Evolutionary conservation across 192 early-diverging fungal species (phyloP).

Genomic region (Haplosporangium gracile): DNA sequence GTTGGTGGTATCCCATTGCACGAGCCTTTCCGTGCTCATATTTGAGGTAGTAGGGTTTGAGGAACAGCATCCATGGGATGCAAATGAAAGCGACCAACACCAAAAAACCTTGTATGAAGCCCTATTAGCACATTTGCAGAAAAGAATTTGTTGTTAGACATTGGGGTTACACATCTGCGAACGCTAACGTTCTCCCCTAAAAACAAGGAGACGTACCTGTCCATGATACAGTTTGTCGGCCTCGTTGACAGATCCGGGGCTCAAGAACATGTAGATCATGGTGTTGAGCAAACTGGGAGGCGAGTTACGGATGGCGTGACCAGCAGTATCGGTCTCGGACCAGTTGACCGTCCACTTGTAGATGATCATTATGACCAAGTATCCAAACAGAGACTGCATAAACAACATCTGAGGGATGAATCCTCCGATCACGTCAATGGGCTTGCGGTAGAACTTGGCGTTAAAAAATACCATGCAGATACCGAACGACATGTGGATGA

Average conservation of each 20-base stretch:
- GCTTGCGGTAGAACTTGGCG: conserved; percentile 87
- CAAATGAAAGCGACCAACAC: conserved; percentile 87
- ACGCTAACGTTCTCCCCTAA: no score
- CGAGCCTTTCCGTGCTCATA: conserved; percentile 82
- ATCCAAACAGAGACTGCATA: conserved; percentile 95
- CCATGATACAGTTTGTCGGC: conserved; percentile 84
- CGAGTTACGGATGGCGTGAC: conserved; percentile 74
- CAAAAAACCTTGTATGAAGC: conserved; percentile 82
- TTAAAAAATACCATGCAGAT: conserved; percentile 91
- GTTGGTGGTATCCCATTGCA: conserved; percentile 78
- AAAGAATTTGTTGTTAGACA: background rate
- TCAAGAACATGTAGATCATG: conserved; percentile 99
- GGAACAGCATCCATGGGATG: conserved; percentile 97
- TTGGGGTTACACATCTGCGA: no score
- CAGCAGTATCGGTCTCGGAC: conserved; percentile 75
- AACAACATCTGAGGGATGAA: conserved; percentile 97
- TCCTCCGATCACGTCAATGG: conserved; percentile 83
- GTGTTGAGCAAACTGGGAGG: conserved; percentile 97
- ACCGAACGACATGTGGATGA: conserved; percentile 97
- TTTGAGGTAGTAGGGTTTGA: conserved; percentile 89
- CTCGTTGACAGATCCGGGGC: conserved; percentile 84
- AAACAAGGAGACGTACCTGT: conserved; percentile 58
- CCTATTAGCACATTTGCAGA: conserved; percentile 21
- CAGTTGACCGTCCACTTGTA: conserved; percentile 98
- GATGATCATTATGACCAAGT: conserved; percentile 89